Percentiles rank a stretch among this genome's conserved stretches.
These are phyloP conservation scores for Apiospora arundinis DNA, from an alignment of 2,329 filamentous ascomycete genomes.

Conservation along the genomic window DNA sequence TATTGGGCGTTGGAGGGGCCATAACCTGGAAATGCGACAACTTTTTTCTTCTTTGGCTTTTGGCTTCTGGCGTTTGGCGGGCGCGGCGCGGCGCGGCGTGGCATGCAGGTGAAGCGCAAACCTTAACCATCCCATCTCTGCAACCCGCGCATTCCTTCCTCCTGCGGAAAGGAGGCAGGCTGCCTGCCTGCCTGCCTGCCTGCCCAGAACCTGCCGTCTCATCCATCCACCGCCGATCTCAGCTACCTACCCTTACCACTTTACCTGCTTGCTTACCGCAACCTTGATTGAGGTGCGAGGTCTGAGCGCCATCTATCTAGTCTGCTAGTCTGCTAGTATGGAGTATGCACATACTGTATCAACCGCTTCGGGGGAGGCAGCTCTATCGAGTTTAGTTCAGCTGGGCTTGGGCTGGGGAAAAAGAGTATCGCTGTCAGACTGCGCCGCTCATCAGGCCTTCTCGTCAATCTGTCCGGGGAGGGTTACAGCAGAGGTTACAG, in stretches of 20 bases:
- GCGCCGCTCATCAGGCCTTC: not conserved
- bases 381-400: slow-evolving; percentile 15
- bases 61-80: no score
- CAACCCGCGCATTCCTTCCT: no score
- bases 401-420: not conserved
- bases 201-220: not conserved
- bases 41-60: no score
- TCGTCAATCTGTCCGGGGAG: not conserved
- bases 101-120: not conserved
- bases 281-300: not conserved
- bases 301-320: not conserved
- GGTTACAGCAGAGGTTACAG: not conserved
- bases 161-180: no score
- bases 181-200: no score
- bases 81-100: not conserved
- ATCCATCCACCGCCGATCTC: not conserved
- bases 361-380: not conserved
- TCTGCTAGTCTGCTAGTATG: no score
- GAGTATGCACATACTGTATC: not conserved
- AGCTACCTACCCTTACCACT: not conserved
- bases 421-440: no score
- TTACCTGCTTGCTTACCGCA: not conserved
- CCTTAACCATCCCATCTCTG: not conserved
- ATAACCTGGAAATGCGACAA: no score
- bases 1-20: not conserved